Base-by-base conservation (phyloP, 495 filamentous ascomycete genomes). In the Penicillium steckii region DNA sequence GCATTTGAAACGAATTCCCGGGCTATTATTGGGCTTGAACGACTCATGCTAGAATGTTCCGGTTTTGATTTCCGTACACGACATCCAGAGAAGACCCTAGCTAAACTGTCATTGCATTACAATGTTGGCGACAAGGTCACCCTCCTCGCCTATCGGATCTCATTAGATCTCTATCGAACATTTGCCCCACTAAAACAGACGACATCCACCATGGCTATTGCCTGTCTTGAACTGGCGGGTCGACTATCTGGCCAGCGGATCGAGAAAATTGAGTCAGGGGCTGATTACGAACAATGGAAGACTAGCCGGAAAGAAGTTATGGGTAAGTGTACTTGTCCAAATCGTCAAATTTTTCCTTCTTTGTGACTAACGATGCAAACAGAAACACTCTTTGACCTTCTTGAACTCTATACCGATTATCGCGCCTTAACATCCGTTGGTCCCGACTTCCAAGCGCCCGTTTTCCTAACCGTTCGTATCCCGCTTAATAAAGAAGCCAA, bases 41-140 rank as follows among this genome's bases (percentile, higher is more conserved):
- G 94, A 21, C 83, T 94, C 47, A 95, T 98, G 72, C 86, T 98
- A n/a, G 94, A 98, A 68, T 83, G 87, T 2, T 85, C 90, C 19
- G 86, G 87, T 44, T 98, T 97, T 62, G 94, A 98, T 69, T 97
- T 96, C 61, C 85, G 93, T n/a, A 88, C 83, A 35, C 87, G 90
- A 29, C 86, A 95, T 61, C 90, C 94, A 1, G 88, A 96, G 48
- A 88, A 90, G 55, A 75, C 89, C 10, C 69, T 96, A 30, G 72
- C 87, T 53, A 97, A 97, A 69, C 74, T 96, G 26, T 68, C 78
- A 24, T 80, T 81, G 57, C 64, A 65, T 8, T 80, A 78, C 52
- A 66, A 71, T 3, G 59, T 84, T 12, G 61, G 74, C 18, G 72
- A 70, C 15, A 71, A 72, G 26, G 79, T 88, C 33, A 79, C 82